phyloP scores from a whole-genome alignment of 2,329 filamentous ascomycete species.

The Penicillium hesseltinei region DNA sequence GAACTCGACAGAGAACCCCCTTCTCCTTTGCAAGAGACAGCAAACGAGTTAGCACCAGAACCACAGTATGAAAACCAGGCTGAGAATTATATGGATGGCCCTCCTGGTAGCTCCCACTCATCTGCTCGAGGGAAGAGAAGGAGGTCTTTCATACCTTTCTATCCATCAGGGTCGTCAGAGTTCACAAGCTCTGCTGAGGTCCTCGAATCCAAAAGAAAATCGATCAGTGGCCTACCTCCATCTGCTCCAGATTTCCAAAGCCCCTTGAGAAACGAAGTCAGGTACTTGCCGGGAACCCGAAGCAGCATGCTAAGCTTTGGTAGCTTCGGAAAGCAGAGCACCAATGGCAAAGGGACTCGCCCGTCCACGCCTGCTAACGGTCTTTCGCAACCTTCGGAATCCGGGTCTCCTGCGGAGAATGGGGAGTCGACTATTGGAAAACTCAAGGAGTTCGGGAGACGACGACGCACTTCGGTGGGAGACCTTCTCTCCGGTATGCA shows the following conservation, averaged over 20 bases:
- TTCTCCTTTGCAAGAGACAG: slow-evolving; percentile 18
- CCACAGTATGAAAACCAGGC: not conserved
- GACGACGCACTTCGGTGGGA: slow-evolving; percentile 28
- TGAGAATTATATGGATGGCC: slow-evolving; percentile 1
- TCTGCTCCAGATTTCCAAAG: slow-evolving; percentile 21
- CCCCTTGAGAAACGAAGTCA: slow-evolving; percentile 26
- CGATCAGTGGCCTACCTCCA: slow-evolving; percentile 19
- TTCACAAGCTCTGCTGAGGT: slow-evolving; percentile 15
- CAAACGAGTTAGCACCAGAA: not conserved
- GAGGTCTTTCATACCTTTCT: slow-evolving; percentile 1
- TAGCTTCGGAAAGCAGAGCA: slow-evolving; percentile 23
- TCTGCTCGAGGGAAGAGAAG: not conserved
- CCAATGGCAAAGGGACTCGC: slow-evolving; percentile 17
- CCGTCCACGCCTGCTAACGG: slow-evolving; percentile 22
- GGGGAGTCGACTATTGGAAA: slow-evolving; percentile 27
- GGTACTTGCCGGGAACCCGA: slow-evolving; percentile 22
- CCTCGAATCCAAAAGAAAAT: slow-evolving; percentile 22
- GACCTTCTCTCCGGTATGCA: slow-evolving; percentile 21
- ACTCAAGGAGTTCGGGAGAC: slow-evolving; percentile 29
- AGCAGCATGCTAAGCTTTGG: slow-evolving; percentile 27
- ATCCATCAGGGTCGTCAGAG: slow-evolving; percentile 1
- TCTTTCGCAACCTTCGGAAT: slow-evolving; percentile 6
- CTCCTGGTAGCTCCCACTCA: not conserved
- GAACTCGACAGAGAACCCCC: slow-evolving; percentile 11
- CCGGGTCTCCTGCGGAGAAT: slow-evolving; percentile 12